Conservation (phyloP, 1,139 yeast genomes). For the Yamadazyma taylorii region DNA sequence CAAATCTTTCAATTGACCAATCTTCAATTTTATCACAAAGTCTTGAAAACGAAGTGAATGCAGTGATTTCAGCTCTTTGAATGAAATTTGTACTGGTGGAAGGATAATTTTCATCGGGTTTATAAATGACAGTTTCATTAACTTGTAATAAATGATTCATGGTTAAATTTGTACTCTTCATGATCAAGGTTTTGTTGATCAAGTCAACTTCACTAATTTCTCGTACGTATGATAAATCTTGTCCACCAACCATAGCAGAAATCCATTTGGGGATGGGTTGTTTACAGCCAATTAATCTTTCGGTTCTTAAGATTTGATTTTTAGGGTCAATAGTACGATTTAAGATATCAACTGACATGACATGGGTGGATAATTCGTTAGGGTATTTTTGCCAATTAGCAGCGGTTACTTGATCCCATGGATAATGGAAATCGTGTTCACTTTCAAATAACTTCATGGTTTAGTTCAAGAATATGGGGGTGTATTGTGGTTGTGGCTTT, state of each 20-base stretch:
- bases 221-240: conserved; percentile 75
- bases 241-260: conserved; percentile 69
- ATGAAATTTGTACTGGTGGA: conserved; percentile 56
- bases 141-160: conserved; percentile 76
- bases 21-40: conserved; percentile 85
- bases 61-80: conserved; percentile 88
- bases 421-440: conserved; percentile 67
- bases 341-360: conserved; percentile 89
- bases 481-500: too few relatives aligned
- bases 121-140: conserved; percentile 79
- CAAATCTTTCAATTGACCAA: conserved; percentile 87
- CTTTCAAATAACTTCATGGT: conserved; percentile 77
- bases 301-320: conserved; percentile 67
- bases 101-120: conserved; percentile 61
- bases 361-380: conserved; percentile 87
- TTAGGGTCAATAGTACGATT: conserved; percentile 63
- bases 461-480: too few relatives aligned
- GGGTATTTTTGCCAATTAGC: conserved; percentile 98
- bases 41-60: conserved; percentile 68
- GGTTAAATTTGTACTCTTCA: conserved; percentile 87
- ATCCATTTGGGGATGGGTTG: conserved; percentile 90
- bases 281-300: conserved; percentile 84
- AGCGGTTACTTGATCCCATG: conserved; percentile 94
- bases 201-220: conserved; percentile 88
- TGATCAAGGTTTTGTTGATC: conserved; percentile 56